Percentiles rank a stretch among this genome's conserved stretches.
These are phyloP conservation scores for Agapanthus africanus DNA, from an alignment of 106 monocot species.

Conservation along the genomic window DNA sequence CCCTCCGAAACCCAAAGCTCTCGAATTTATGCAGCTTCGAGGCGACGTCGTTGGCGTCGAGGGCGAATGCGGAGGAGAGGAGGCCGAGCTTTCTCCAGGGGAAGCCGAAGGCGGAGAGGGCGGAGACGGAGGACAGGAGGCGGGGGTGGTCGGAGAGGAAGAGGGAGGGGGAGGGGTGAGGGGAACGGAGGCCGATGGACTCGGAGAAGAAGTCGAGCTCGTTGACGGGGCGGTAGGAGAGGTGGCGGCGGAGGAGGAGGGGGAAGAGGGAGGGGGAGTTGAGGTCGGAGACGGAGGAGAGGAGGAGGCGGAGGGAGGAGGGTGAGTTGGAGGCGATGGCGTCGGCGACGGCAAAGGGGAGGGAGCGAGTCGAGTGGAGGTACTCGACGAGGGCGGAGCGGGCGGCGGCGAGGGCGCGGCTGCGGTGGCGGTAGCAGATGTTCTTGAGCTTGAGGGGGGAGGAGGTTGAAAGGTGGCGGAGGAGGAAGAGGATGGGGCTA, in stretches of 20 bases:
- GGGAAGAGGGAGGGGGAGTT: conserved; percentile 8
- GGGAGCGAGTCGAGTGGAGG: conserved; percentile 67
- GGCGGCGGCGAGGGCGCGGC: conserved; percentile 37
- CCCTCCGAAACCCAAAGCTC: conserved; percentile 23
- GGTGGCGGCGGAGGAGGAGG: conserved; percentile 35
- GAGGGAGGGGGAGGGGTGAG: neutral
- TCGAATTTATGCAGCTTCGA: conserved; percentile 29
- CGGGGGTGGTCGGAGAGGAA: conserved; percentile 50
- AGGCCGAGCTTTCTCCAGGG: conserved; percentile 56
- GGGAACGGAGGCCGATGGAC: conserved; percentile 35
- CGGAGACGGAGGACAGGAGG: conserved; percentile 35
- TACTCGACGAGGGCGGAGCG: conserved; percentile 59
- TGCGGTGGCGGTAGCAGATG: conserved; percentile 39
- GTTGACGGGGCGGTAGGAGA: conserved; percentile 62
- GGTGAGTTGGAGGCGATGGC: conserved; percentile 67
- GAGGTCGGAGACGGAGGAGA: conserved; percentile 24
- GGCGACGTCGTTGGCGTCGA: conserved; percentile 13
- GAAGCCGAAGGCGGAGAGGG: conserved; percentile 46
- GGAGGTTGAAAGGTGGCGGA: neutral
- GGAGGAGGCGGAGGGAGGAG: conserved; percentile 37
- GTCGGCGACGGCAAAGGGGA: conserved; percentile 65
- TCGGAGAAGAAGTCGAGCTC: conserved; percentile 90
- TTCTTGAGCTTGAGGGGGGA: conserved; percentile 20
- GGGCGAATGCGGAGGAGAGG: conserved; percentile 40
- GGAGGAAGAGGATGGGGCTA: neutral